phyloP scores from a whole-genome alignment of 148 eudicot genomes.

The Persicaria maculosa region DNA sequence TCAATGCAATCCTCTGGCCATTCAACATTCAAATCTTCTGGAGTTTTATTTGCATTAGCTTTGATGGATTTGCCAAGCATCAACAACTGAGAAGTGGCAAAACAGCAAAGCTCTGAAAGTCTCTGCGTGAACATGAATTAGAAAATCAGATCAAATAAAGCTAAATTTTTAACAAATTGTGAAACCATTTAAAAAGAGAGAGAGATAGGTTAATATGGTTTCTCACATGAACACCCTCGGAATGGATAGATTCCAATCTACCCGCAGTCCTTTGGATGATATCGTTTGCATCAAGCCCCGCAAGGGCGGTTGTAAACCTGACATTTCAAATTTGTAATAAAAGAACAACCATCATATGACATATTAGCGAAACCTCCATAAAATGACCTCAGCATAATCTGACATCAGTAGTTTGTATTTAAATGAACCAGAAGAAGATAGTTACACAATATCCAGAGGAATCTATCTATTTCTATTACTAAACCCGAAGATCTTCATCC shows the following conservation, averaged over 20 bases:
- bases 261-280: constrained; percentile 77
- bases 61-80: constrained; percentile 80
- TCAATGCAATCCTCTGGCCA: constrained; percentile 96
- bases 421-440: not conserved
- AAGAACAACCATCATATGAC: not conserved
- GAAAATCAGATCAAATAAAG: not conserved
- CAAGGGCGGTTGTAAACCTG: constrained; percentile 79
- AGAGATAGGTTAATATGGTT: constrained; percentile 12
- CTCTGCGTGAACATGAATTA: constrained; percentile 42
- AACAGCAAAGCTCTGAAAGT: constrained; percentile 89
- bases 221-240: constrained; percentile 97
- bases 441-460: not conserved
- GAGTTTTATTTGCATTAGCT: constrained; percentile 57
- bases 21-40: constrained; percentile 41
- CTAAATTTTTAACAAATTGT: not conserved
- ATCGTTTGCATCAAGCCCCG: constrained; percentile 71
- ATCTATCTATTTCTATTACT: not conserved
- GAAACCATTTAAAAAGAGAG: not conserved
- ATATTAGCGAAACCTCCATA: not conserved
- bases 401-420: not conserved
- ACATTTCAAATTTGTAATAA: constrained; percentile 4
- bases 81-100: constrained; percentile 75
- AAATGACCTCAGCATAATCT: not conserved
- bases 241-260: constrained; percentile 89
- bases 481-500: too few relatives aligned